These are phyloP conservation scores for Colletotrichum gigasporum DNA, from an alignment of 2,329 filamentous ascomycete genomes.

Conservation along the genomic window DNA sequence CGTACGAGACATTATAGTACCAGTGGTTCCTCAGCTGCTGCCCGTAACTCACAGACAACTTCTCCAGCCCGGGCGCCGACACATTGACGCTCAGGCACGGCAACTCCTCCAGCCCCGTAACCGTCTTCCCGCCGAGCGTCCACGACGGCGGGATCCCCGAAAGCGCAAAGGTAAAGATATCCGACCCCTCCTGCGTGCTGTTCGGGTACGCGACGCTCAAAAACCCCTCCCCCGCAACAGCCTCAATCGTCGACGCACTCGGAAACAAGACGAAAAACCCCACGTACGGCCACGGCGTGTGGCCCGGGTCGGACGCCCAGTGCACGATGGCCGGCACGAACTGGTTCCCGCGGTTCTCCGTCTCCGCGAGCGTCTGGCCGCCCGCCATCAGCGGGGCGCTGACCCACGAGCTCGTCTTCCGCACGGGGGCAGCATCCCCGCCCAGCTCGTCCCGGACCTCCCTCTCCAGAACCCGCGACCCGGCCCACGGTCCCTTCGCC, in stretches of 20 bases:
- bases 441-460: conserved; percentile 46
- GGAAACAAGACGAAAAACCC: conserved; percentile 52
- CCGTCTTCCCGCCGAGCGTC: conserved; percentile 43
- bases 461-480: conserved; percentile 45
- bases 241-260: conserved; percentile 51
- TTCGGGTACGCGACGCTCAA: conserved; percentile 50
- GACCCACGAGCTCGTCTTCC: conserved; percentile 51
- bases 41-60: conserved; percentile 47
- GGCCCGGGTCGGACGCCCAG: conserved; percentile 51
- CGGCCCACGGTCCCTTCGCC: conserved; percentile 43
- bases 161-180: conserved; percentile 50
- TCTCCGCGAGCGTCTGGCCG: conserved; percentile 46
- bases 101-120: conserved; percentile 44
- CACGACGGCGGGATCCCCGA: conserved; percentile 49
- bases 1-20: conserved; percentile 57
- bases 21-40: conserved; percentile 49
- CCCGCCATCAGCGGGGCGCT: conserved; percentile 54
- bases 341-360: conserved; percentile 47
- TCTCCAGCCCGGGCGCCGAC: conserved; percentile 46
- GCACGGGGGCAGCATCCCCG: conserved; percentile 37
- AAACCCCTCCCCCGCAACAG: conserved; percentile 45
- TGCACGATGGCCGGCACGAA: conserved; percentile 56
- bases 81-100: conserved; percentile 52
- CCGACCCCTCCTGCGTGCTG: conserved; percentile 47
- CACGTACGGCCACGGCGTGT: conserved; percentile 49